These are phyloP conservation scores for Closterium sp. DNA, from an alignment of 139 green algal species.

Conservation along the genomic window DNA sequence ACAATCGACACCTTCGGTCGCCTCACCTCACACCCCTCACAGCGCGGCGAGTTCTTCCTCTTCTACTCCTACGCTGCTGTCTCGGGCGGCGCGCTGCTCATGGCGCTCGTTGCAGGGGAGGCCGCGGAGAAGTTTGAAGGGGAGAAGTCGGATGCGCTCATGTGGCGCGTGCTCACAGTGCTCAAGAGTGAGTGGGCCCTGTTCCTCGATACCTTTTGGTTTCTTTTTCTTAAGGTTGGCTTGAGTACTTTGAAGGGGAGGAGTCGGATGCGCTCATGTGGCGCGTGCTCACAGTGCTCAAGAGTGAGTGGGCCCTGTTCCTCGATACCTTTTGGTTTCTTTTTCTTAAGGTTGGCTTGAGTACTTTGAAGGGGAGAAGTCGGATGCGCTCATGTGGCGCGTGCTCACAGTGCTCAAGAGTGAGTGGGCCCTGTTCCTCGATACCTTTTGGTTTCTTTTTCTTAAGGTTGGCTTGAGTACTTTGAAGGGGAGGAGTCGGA, in stretches of 20 bases:
- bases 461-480: too few relatives aligned
- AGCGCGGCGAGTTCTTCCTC: conserved; percentile 83
- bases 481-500: too few relatives aligned
- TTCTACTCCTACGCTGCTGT: conserved; percentile 77
- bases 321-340: too few relatives aligned
- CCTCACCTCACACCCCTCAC: conserved; percentile 52
- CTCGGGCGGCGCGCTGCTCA: conserved; percentile 68
- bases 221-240: too few relatives aligned
- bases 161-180: conserved; percentile 67
- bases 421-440: conserved; percentile 7
- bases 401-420: conserved; percentile 77
- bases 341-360: too few relatives aligned
- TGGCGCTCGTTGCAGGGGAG: conserved; percentile 78
- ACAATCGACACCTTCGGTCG: conserved; percentile 83
- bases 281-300: too few relatives aligned
- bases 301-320: too few relatives aligned
- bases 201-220: too few relatives aligned
- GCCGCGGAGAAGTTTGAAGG: conserved; percentile 58
- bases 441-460: too few relatives aligned
- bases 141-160: background rate
- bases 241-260: too few relatives aligned
- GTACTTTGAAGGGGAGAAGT: conserved; percentile 43
- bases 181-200: conserved; percentile 59
- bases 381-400: conserved; percentile 1
- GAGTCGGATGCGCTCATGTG: too few relatives aligned